Evolutionary conservation across 1,284 basidiomycete genomes (phyloP).

Genomic region (Apiotrichum montevideense): DNA sequence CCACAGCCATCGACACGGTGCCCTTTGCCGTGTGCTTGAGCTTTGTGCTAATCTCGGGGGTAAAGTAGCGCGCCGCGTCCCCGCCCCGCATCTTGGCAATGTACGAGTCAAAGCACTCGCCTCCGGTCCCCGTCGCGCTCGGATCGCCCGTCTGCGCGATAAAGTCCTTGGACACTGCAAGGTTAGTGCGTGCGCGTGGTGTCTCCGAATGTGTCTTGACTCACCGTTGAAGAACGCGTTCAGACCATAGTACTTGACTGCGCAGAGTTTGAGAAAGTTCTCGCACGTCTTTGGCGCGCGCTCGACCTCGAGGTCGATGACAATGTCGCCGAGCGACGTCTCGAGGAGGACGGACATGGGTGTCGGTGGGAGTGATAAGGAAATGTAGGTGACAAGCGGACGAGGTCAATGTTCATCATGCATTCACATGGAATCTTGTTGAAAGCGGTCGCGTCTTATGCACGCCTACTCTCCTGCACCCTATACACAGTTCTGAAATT

Average conservation of each 20-base stretch:
- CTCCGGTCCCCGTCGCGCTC: slow-evolving; percentile 87
- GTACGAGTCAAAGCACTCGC: slow-evolving; percentile 70
- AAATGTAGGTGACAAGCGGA: too few relatives aligned
- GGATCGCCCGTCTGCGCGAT: slow-evolving; percentile 93
- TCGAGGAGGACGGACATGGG: slow-evolving; percentile 91
- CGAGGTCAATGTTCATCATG: too few relatives aligned
- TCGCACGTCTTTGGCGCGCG: slow-evolving; percentile 80
- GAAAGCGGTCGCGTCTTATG: too few relatives aligned
- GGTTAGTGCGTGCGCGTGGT: too few relatives aligned
- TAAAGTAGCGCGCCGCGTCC: slow-evolving; percentile 68
- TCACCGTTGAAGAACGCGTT: slow-evolving; percentile 94
- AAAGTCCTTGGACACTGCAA: slow-evolving; percentile 86
- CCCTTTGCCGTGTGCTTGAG: slow-evolving; percentile 82
- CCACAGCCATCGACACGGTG: slow-evolving; percentile 92
- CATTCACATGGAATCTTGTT: too few relatives aligned
- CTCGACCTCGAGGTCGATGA: slow-evolving; percentile 92
- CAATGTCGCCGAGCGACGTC: slow-evolving; percentile 90
- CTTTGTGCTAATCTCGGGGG: slow-evolving; percentile 64
- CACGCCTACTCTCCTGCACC: too few relatives aligned
- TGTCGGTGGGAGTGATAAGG: not conserved
- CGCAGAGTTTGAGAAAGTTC: slow-evolving; percentile 96
- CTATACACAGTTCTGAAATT: too few relatives aligned
- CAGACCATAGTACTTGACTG: slow-evolving; percentile 91
- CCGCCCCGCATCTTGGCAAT: slow-evolving; percentile 45
- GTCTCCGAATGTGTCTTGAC: slow-evolving; percentile 25